These are phyloP conservation scores for Trypanosoma brucei DNA, from an alignment of 208 protist species.

Conservation along the genomic window DNA sequence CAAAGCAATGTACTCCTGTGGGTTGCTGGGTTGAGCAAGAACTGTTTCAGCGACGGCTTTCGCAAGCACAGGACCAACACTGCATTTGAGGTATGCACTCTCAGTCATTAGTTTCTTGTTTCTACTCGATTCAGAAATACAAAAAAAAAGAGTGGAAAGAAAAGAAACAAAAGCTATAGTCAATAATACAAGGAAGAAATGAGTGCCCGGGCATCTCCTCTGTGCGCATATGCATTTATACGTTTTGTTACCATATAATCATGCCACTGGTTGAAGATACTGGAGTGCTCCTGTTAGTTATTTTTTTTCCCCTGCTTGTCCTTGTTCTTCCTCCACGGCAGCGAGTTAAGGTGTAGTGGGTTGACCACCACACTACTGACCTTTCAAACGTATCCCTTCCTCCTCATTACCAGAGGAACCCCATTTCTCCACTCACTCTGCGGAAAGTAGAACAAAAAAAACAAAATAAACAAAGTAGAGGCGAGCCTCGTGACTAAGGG, in stretches of 20 bases:
- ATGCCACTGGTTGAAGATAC: too few species aligned
- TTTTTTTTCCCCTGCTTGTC: background rate
- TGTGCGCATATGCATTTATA: background rate
- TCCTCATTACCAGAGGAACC: too few species aligned
- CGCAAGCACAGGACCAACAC: constrained; percentile 73
- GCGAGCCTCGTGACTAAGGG: background rate
- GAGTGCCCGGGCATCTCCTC: background rate
- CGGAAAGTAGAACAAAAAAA: constrained; percentile 19
- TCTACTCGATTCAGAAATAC: background rate
- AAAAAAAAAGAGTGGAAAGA: too few species aligned
- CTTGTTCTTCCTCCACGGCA: background rate
- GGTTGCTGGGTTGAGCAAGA: constrained; percentile 80
- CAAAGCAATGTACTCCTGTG: constrained; percentile 88
- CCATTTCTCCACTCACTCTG: background rate
- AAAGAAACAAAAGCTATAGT: background rate
- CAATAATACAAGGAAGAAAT: background rate
- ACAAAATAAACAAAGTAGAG: constrained; percentile 7
- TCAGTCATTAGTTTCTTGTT: constrained; percentile 43
- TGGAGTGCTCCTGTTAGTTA: too few species aligned
- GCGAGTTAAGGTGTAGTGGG: background rate
- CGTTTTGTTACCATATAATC: background rate
- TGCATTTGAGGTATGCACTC: constrained; percentile 83
- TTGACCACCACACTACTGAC: background rate
- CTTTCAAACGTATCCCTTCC: too few species aligned
- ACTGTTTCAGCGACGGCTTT: constrained; percentile 89